Percentiles rank a stretch among this genome's conserved stretches.
Evolutionary conservation across 768 basidiomycete genomes (phyloP).

Genomic region (Boletellus sp.): DNA sequence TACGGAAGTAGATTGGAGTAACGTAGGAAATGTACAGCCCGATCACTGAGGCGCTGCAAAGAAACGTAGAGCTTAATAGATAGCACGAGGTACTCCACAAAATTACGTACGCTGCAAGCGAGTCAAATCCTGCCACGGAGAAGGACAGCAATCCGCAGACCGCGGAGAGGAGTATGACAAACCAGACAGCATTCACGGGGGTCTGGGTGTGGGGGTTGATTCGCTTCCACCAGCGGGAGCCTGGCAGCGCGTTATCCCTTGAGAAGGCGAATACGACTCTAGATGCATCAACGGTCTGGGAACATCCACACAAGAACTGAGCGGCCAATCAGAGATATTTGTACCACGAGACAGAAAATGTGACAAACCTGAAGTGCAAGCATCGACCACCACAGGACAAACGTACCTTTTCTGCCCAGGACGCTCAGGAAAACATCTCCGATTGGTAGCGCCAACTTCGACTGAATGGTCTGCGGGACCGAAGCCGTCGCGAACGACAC

Average conservation of each 20-base stretch:
- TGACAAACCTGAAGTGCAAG: slow-evolving; percentile 39
- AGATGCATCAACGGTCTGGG: slow-evolving; percentile 45
- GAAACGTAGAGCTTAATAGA: background rate
- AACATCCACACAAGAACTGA: slow-evolving; percentile 42
- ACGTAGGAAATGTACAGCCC: slow-evolving; percentile 38
- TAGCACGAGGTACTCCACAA: background rate
- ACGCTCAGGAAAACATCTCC: slow-evolving; percentile 40
- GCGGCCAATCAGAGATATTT: background rate
- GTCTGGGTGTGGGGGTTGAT: slow-evolving; percentile 32
- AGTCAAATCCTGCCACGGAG: slow-evolving; percentile 32
- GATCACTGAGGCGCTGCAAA: slow-evolving; percentile 29
- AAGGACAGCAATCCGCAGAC: slow-evolving; percentile 33
- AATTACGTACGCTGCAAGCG: slow-evolving; percentile 32
- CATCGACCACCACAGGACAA: slow-evolving; percentile 43
- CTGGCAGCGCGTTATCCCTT: slow-evolving; percentile 37
- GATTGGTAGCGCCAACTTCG: slow-evolving; percentile 37
- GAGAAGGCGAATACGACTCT: slow-evolving; percentile 45
- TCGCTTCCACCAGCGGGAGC: slow-evolving; percentile 36
- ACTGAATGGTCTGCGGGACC: slow-evolving; percentile 31
- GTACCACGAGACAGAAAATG: background rate
- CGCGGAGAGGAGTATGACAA: slow-evolving; percentile 32
- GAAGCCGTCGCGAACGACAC: slow-evolving; percentile 42
- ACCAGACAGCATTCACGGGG: slow-evolving; percentile 41
- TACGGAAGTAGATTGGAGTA: slow-evolving; percentile 35
- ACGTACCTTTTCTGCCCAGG: slow-evolving; percentile 39